phyloP scores from a whole-genome alignment of 768 basidiomycete species.

The Pleurotus platypus region DNA sequence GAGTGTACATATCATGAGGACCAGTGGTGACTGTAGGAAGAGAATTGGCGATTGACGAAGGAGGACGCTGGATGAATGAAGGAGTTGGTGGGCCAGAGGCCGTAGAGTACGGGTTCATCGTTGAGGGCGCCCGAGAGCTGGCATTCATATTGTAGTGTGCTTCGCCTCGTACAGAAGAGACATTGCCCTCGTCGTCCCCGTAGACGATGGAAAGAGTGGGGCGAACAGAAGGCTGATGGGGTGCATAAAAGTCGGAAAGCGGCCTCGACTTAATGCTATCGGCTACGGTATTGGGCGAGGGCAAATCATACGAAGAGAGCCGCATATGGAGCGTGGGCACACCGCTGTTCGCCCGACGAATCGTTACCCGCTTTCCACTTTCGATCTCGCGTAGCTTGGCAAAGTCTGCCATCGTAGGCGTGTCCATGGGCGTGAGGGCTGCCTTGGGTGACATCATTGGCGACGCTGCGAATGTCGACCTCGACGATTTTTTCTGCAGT shows the following conservation, averaged over 20 bases:
- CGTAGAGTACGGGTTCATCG: neutral
- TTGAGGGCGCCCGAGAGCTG: neutral
- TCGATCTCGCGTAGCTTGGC: slow-evolving; percentile 15
- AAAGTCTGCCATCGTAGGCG: slow-evolving; percentile 14
- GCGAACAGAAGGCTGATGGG: slow-evolving; percentile 13
- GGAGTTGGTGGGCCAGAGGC: neutral
- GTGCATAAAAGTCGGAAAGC: slow-evolving; percentile 1
- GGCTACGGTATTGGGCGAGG: slow-evolving; percentile 26
- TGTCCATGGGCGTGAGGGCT: neutral
- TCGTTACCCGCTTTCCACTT: slow-evolving; percentile 43
- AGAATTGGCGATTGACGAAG: neutral
- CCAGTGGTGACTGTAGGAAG: too few relatives aligned
- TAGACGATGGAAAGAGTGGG: neutral
- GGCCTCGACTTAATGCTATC: slow-evolving; percentile 23
- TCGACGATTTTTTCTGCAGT: neutral
- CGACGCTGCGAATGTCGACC: neutral
- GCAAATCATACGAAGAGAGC: slow-evolving; percentile 47
- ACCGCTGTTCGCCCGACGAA: slow-evolving; percentile 36
- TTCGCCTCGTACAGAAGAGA: neutral
- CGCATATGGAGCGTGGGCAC: slow-evolving; percentile 53
- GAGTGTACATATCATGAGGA: too few relatives aligned
- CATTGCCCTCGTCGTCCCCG: neutral
- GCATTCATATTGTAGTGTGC: neutral
- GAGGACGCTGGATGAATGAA: slow-evolving; percentile 3
- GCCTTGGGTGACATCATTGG: neutral